These are phyloP conservation scores for Magnaporthales sp. DNA, from an alignment of 2,329 filamentous ascomycete species.

Conservation along the genomic window DNA sequence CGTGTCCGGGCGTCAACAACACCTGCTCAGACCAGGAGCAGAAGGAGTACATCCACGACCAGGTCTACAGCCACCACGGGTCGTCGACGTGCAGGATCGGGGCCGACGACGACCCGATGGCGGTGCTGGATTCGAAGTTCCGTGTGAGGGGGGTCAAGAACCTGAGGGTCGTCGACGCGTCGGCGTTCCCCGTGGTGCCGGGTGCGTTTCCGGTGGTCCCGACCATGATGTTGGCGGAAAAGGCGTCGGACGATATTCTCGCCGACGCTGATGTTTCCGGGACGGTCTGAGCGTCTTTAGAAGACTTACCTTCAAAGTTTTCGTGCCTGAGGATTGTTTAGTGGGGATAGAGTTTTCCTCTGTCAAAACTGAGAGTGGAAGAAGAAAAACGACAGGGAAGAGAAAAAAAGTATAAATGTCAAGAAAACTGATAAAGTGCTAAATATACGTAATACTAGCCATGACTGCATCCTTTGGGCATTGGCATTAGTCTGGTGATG, in stretches of 20 bases:
- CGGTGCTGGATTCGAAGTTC: conserved; percentile 44
- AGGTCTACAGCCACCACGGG: conserved; percentile 45
- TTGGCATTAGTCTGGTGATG: background rate
- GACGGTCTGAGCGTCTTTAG: background rate
- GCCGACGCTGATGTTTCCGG: conserved; percentile 6
- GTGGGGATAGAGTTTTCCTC: background rate
- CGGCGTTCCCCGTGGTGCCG: conserved; percentile 36
- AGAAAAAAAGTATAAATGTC: background rate
- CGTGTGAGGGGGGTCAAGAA: conserved; percentile 40
- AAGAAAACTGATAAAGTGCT: background rate
- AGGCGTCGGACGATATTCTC: conserved; percentile 46
- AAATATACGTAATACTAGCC: background rate
- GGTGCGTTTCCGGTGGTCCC: conserved; percentile 37
- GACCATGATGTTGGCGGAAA: conserved; percentile 42
- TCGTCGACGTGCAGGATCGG: conserved; percentile 44
- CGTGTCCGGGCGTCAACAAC: conserved; percentile 10
- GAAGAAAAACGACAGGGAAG: background rate
- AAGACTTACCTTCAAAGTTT: background rate
- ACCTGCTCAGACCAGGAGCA: conserved; percentile 7
- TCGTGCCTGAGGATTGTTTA: background rate
- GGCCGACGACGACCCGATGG: conserved; percentile 36
- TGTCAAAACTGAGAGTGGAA: too few species aligned
- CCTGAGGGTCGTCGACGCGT: conserved; percentile 48
- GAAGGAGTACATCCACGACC: conserved; percentile 18
- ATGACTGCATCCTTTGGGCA: background rate